A percentile compares a stretch with the other conserved stretches of the same genome.
Evolutionary conservation across 108 stramenopile genomes (phyloP).

Genomic region (Fragilaria crotonensis): DNA sequence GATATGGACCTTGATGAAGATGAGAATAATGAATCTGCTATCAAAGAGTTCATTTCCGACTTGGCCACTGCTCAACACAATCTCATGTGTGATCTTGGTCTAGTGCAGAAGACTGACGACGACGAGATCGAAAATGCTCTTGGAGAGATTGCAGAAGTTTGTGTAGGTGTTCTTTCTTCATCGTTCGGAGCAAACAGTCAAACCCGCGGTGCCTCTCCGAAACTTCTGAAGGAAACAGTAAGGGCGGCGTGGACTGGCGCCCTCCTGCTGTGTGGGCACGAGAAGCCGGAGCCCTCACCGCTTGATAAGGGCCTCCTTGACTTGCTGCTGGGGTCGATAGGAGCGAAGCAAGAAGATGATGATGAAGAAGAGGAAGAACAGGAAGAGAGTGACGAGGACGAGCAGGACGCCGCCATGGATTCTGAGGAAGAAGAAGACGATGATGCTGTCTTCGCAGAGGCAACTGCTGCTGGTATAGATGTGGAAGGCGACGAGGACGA

Average conservation of each 20-base stretch:
- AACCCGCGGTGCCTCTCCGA: conserved; percentile 54
- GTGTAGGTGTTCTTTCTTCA: conserved; percentile 62
- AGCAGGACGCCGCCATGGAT: conserved; percentile 15
- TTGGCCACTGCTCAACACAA: conserved; percentile 25
- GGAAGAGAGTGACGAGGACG: conserved; percentile 29
- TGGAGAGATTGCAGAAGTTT: conserved; percentile 42
- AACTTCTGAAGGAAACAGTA: conserved; percentile 62
- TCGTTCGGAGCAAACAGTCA: conserved; percentile 48
- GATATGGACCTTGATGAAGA: conserved; percentile 60
- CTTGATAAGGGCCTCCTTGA: conserved; percentile 46
- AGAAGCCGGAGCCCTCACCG: neutral
- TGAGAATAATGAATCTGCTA: conserved; percentile 37
- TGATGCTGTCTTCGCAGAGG: neutral
- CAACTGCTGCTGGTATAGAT: conserved; percentile 1
- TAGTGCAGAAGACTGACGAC: conserved; percentile 1
- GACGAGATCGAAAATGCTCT: conserved; percentile 46
- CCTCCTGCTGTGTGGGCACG: conserved; percentile 7
- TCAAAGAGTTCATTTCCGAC: conserved; percentile 53
- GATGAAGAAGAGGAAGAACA: conserved; percentile 31
- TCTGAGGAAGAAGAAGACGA: conserved; percentile 20
- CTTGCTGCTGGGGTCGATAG: conserved; percentile 52
- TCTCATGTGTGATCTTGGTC: conserved; percentile 11
- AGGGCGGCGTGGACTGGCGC: conserved; percentile 62
- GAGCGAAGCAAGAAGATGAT: conserved; percentile 29
- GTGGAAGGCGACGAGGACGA: conserved; percentile 15